Percentiles rank a stretch among this genome's conserved stretches.
phyloP scores from a whole-genome alignment of 805 yeast genomes.

The Lipomyces kockii region DNA sequence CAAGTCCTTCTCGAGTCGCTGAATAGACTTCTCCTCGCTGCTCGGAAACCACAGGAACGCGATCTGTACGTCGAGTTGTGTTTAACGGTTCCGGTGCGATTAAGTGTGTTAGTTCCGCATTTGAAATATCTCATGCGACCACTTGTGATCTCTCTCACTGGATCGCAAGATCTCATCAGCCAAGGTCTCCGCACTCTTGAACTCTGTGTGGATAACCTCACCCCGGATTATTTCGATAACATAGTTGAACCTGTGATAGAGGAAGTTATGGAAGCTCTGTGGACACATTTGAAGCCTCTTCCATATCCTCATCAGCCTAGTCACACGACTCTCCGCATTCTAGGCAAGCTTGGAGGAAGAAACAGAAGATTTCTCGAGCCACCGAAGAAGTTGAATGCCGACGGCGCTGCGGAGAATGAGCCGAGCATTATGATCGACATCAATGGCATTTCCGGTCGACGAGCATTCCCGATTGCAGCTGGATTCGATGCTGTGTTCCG shows the following conservation, averaged over 20 bases:
- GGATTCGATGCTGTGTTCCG: slow-evolving; percentile 80
- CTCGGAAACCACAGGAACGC: slow-evolving; percentile 86
- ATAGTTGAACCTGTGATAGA: slow-evolving; percentile 95
- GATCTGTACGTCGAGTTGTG: slow-evolving; percentile 95
- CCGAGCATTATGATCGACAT: slow-evolving; percentile 69
- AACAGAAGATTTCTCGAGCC: slow-evolving; percentile 84
- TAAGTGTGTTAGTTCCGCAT: slow-evolving; percentile 93
- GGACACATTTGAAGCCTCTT: slow-evolving; percentile 87
- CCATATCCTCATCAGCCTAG: slow-evolving; percentile 95
- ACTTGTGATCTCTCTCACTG: slow-evolving; percentile 84
- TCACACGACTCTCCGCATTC: slow-evolving; percentile 88
- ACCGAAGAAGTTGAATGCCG: slow-evolving; percentile 64
- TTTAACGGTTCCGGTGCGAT: slow-evolving; percentile 91
- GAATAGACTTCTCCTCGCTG: slow-evolving; percentile 78
- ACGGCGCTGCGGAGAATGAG: slow-evolving; percentile 61
- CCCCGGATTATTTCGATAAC: slow-evolving; percentile 96
- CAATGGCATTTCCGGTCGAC: slow-evolving; percentile 65
- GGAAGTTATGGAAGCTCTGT: slow-evolving; percentile 90
- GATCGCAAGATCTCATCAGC: slow-evolving; percentile 86
- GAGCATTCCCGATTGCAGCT: slow-evolving; percentile 79
- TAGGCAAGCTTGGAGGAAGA: slow-evolving; percentile 96
- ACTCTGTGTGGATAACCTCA: slow-evolving; percentile 91
- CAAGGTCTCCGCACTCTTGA: slow-evolving; percentile 96
- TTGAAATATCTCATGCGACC: slow-evolving; percentile 88
- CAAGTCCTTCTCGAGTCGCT: slow-evolving; percentile 85